These are phyloP conservation scores for Pseudocercospora cruenta DNA, from an alignment of 2,329 filamentous ascomycete species.

Conservation along the genomic window DNA sequence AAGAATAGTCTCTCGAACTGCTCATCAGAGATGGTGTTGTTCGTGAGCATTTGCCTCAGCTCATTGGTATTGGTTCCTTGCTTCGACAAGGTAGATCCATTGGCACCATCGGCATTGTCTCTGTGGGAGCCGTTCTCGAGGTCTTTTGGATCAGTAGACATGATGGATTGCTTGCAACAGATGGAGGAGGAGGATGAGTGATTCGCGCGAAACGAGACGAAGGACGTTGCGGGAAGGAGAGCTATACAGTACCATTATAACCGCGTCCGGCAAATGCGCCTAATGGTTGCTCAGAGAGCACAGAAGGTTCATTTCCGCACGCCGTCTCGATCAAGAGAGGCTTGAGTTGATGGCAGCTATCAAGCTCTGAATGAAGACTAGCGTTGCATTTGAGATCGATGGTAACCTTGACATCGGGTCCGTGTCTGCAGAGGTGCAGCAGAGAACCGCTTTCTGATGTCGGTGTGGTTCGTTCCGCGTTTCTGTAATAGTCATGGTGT, in stretches of 20 bases:
- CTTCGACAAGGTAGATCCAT: not conserved
- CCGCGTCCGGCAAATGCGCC: slow-evolving; percentile 1
- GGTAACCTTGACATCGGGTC: not conserved
- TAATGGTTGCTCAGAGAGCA: not conserved
- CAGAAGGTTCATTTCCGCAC: not conserved
- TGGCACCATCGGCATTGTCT: slow-evolving; percentile 4
- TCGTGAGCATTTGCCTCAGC: slow-evolving; percentile 14
- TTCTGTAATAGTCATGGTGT: not conserved
- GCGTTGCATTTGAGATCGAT: not conserved
- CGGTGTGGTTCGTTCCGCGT: not conserved
- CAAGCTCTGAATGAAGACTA: not conserved
- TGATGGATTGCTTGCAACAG: not conserved
- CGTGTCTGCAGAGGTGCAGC: not conserved
- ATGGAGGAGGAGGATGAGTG: not conserved
- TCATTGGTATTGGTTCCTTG: not conserved
- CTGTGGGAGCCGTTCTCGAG: slow-evolving; percentile 3
- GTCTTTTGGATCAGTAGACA: not conserved
- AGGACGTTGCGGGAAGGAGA: not conserved
- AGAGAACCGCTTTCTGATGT: not conserved
- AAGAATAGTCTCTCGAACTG: slow-evolving; percentile 33
- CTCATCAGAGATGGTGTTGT: slow-evolving; percentile 32
- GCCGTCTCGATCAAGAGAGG: not conserved
- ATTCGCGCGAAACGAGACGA: not conserved
- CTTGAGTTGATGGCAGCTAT: not conserved
- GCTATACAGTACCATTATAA: not conserved